Evolutionary conservation across 257 asterid genomes (phyloP).

Genomic region (Haberlea rhodopensis): DNA sequence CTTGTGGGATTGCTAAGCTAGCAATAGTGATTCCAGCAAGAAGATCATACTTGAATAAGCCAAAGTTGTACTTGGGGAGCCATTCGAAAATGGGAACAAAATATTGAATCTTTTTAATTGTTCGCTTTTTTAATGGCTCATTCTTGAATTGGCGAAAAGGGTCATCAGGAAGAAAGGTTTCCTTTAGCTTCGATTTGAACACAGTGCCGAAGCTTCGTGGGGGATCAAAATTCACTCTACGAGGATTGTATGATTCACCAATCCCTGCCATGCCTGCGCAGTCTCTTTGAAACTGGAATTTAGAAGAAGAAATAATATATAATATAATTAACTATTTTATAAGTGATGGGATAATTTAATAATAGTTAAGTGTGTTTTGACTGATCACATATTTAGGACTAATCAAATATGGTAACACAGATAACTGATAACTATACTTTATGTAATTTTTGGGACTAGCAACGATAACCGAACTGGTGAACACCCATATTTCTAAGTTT

Average conservation of each 20-base stretch:
- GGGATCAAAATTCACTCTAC: constrained; percentile 42
- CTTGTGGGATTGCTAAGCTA: constrained; percentile 85
- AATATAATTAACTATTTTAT: too few species aligned
- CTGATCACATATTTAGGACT: too few species aligned
- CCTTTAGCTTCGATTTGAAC: constrained; percentile 42
- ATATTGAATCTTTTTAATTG: constrained; percentile 40
- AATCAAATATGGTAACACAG: too few species aligned
- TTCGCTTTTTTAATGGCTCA: constrained; percentile 28
- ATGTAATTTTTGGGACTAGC: too few species aligned
- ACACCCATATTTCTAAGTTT: too few species aligned
- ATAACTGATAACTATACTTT: too few species aligned
- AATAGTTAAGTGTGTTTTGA: too few species aligned
- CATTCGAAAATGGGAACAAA: constrained; percentile 60
- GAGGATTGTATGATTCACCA: not conserved
- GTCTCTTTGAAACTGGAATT: too few species aligned
- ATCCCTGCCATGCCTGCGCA: constrained; percentile 19
- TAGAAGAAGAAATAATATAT: too few species aligned
- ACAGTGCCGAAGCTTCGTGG: constrained; percentile 48
- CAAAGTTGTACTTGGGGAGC: constrained; percentile 50
- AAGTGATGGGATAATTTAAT: too few species aligned
- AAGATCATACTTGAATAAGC: constrained; percentile 61
- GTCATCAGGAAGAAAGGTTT: constrained; percentile 73
- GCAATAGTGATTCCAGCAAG: constrained; percentile 88
- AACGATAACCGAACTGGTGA: too few species aligned
- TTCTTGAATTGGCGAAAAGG: constrained; percentile 51